Conservation (phyloP, 2,329 filamentous ascomycete species). For the Diaporthe caulivora region DNA sequence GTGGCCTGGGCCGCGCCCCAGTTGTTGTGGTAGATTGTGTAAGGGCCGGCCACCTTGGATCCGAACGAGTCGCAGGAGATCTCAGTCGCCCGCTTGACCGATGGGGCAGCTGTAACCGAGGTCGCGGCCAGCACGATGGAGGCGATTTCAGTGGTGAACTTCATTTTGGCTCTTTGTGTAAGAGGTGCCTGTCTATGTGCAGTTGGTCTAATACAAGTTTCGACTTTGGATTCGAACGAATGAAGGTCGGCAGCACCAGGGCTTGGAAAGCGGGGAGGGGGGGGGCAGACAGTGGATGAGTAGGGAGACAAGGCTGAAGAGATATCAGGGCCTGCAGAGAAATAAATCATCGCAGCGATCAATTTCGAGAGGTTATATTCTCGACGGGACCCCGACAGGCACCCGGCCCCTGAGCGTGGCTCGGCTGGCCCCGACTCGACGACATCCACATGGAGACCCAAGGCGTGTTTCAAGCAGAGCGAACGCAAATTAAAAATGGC, state of each 20-base stretch:
- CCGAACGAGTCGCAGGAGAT: constrained; percentile 55
- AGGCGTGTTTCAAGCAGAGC: constrained; percentile 37
- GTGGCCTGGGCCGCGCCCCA: constrained; percentile 57
- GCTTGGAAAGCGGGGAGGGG: neutral
- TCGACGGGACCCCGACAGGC: constrained; percentile 17
- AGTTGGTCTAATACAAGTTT: neutral
- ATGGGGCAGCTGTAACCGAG: constrained; percentile 45
- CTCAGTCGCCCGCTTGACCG: constrained; percentile 50
- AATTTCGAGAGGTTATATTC: constrained; percentile 17
- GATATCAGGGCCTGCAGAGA: neutral
- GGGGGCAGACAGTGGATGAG: neutral
- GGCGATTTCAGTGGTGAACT: constrained; percentile 40
- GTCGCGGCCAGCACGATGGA: constrained; percentile 48
- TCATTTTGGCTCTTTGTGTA: constrained; percentile 32
- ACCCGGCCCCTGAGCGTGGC: constrained; percentile 24
- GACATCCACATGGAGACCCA: constrained; percentile 19
- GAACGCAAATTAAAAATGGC: constrained; percentile 28
- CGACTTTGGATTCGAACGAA: neutral
- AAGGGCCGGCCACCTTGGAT: constrained; percentile 51
- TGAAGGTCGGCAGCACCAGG: constrained; percentile 27
- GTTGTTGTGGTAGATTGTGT: constrained; percentile 66
- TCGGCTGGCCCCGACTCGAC: constrained; percentile 11
- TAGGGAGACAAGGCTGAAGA: constrained; percentile 3
- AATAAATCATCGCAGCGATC: neutral
- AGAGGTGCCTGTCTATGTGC: neutral